Evolutionary conservation across 208 protist genomes (phyloP).

Genomic region (Crithidia sp.): DNA sequence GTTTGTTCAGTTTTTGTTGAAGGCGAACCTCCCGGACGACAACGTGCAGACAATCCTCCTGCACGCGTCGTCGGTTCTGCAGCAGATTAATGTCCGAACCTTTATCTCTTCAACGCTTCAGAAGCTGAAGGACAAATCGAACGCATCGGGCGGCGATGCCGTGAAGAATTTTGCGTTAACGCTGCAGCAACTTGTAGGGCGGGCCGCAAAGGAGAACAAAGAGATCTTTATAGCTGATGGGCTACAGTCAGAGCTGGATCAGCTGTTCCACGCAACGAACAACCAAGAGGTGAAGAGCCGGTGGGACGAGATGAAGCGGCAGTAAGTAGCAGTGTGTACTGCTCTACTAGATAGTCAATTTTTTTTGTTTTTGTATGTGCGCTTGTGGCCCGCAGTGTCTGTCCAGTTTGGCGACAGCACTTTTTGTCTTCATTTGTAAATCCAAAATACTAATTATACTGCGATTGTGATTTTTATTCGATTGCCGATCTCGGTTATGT

Average conservation of each 20-base stretch:
- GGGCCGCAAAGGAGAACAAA: conserved; percentile 70
- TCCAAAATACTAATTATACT: conserved; percentile 1
- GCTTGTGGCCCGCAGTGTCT: conserved; percentile 19
- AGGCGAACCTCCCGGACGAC: conserved; percentile 40
- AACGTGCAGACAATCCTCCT: conserved; percentile 63
- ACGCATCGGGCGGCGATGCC: conserved; percentile 35
- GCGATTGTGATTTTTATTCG: conserved; percentile 9
- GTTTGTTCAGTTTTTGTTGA: conserved; percentile 56
- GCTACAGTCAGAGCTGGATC: conserved; percentile 49
- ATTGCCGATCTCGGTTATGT: not conserved
- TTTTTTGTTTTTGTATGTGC: conserved; percentile 2
- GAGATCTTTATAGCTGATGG: conserved; percentile 64
- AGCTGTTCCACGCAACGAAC: conserved; percentile 49
- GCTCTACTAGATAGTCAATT: not conserved
- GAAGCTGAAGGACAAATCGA: conserved; percentile 51
- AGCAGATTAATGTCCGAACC: conserved; percentile 61
- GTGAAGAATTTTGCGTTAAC: conserved; percentile 57
- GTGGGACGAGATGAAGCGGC: conserved; percentile 78
- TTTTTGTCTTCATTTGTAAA: conserved; percentile 14
- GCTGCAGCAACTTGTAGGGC: conserved; percentile 67
- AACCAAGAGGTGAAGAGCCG: conserved; percentile 48
- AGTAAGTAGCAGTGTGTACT: conserved; percentile 26
- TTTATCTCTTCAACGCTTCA: conserved; percentile 51
- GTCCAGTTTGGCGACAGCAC: not conserved
- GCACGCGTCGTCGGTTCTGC: conserved; percentile 43